Base-by-base conservation (phyloP, 1,139 yeast genomes). In the Geotrichum cucujoidarum region DNA sequence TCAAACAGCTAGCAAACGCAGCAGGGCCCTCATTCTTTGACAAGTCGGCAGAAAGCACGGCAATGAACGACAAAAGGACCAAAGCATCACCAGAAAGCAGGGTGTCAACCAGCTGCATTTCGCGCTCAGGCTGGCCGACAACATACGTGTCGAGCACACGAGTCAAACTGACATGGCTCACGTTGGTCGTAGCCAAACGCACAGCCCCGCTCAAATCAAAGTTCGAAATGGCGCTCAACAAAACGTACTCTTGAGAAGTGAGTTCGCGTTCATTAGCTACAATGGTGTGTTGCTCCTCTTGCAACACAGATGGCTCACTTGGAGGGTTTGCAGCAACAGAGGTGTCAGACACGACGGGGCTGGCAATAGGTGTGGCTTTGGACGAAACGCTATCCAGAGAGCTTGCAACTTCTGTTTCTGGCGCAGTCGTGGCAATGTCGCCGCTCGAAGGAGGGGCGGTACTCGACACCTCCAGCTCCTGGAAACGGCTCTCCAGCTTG, bases 181-280 rank as follows among this genome's bases (percentile, higher is more conserved):
- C 47, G 29, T 47, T 39, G 13, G 30, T 38, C 2, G 50, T 42
- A 10, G 50, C 50, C 38, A 37, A 31, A 10, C 44, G 43, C n/a
- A 47, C 50, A 6, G 50, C 50, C 16, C 41, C 45, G 11, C 43
- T 45, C 37, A 47, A 16, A 34, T 47, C 50, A 16, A 39, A 41
- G 20, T 37, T 32, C 13, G 30, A 42, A 27, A 47, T 33, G 6
- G 46, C 46, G 6, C 27, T 16, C 22, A 47, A 29, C 21, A 47
- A 47, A 16, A 42, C 35, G 14, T 38, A 31, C 33, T 47, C 50
- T 6, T 38, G 27, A 13, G 40, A 34, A 5, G 43, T 37, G 14
- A 47, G 40, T n/a, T 40, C 43, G n/a, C 43, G 35, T 24, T 6
- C 27, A 6, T 24, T 10, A 6, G 10, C 10, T 24, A 6, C 8